Evolutionary conservation across 2,329 filamentous ascomycete genomes (phyloP).

Genomic region (Daldinia sp.): DNA sequence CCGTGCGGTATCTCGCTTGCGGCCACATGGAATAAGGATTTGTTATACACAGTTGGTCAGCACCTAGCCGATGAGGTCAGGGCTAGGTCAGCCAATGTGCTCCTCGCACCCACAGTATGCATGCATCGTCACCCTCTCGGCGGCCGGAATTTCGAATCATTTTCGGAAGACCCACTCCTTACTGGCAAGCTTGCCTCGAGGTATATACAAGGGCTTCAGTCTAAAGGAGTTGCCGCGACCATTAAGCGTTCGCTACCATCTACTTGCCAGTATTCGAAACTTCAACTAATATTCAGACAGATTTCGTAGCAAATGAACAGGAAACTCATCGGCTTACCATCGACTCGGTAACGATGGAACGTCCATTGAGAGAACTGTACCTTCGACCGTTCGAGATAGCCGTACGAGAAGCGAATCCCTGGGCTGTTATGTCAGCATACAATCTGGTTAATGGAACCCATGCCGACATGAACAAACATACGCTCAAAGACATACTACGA

Average conservation of each 20-base stretch:
- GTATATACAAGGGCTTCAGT: constrained; percentile 77
- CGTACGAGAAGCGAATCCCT: constrained; percentile 72
- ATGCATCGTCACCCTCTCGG: constrained; percentile 84
- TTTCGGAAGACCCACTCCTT: constrained; percentile 82
- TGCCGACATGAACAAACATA: constrained; percentile 64
- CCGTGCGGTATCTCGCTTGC: constrained; percentile 82
- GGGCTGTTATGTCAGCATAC: constrained; percentile 75
- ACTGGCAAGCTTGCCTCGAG: constrained; percentile 77
- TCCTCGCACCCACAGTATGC: constrained; percentile 81
- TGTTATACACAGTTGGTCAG: constrained; percentile 74
- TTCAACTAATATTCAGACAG: constrained; percentile 46
- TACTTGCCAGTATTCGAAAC: constrained; percentile 2
- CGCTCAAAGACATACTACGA: constrained; percentile 64
- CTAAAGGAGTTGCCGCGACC: constrained; percentile 76
- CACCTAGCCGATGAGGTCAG: constrained; percentile 76
- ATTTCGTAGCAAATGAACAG: constrained; percentile 77
- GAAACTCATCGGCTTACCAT: constrained; percentile 73
- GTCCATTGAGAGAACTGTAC: constrained; percentile 73
- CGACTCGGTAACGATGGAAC: constrained; percentile 69
- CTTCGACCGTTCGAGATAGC: constrained; percentile 80
- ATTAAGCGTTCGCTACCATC: constrained; percentile 69
- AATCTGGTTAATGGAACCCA: constrained; percentile 72
- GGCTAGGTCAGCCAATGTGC: constrained; percentile 75
- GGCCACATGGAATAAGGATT: constrained; percentile 78
- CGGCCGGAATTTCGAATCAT: constrained; percentile 88